phyloP scores from a whole-genome alignment of 257 asterid genomes.

The Parsonsia alboflavescens region DNA sequence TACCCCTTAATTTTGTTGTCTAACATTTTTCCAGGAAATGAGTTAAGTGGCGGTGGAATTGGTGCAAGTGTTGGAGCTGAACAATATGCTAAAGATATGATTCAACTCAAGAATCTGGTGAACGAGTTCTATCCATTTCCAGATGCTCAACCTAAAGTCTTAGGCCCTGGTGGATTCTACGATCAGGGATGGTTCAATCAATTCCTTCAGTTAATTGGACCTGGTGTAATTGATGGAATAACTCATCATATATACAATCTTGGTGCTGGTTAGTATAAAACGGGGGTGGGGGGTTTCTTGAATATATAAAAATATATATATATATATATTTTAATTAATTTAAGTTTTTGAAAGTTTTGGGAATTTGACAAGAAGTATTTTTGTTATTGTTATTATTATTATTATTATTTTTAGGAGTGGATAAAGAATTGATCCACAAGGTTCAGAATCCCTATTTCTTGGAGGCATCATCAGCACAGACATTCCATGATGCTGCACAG shows the following conservation, averaged over 20 bases:
- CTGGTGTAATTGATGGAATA: slow-evolving; percentile 58
- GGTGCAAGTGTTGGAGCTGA: slow-evolving; percentile 46
- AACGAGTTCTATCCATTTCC: slow-evolving; percentile 40
- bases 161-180: slow-evolving; percentile 80
- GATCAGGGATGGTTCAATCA: slow-evolving; percentile 55
- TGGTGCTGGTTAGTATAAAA: slow-evolving; percentile 67
- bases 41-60: slow-evolving; percentile 60
- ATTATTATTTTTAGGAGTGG: too few species aligned
- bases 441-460: slow-evolving; percentile 64
- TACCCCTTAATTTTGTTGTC: not conserved
- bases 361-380: too few species aligned
- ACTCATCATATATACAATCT: slow-evolving; percentile 84
- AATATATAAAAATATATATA: too few species aligned
- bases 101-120: slow-evolving; percentile 42
- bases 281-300: too few species aligned
- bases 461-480: slow-evolving; percentile 32
- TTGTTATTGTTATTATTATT: too few species aligned
- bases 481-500: slow-evolving; percentile 36
- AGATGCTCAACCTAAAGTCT: slow-evolving; percentile 38
- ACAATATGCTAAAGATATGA: slow-evolving; percentile 63
- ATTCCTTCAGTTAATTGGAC: slow-evolving; percentile 50
- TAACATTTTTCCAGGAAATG: slow-evolving; percentile 49
- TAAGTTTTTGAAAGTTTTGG: too few species aligned
- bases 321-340: too few species aligned
- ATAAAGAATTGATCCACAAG: slow-evolving; percentile 47